Evolutionary conservation across 495 filamentous ascomycete genomes (phyloP).

Genomic region (Xylaria flabelliformis): DNA sequence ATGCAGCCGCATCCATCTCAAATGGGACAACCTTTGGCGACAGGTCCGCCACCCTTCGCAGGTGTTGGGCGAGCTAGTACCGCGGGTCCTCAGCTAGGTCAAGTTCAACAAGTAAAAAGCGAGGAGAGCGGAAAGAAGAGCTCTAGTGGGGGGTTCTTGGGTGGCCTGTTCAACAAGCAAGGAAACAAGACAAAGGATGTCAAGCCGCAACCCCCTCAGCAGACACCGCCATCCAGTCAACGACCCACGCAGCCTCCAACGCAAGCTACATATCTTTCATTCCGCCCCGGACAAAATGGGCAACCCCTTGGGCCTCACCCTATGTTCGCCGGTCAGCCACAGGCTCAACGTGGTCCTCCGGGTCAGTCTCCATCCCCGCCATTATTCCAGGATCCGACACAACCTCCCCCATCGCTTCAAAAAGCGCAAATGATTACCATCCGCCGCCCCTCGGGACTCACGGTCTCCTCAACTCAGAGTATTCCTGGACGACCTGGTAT

Average conservation of each 20-base stretch:
- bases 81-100: conserved; percentile 27
- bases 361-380: conserved; percentile 28
- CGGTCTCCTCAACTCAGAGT: conserved; percentile 34
- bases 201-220: conserved; percentile 32
- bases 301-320: conserved; percentile 34
- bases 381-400: conserved; percentile 13
- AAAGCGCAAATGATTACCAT: conserved; percentile 36
- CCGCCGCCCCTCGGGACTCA: conserved; percentile 39
- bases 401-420: conserved; percentile 31
- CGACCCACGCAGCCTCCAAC: conserved; percentile 29
- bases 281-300: conserved; percentile 36
- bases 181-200: conserved; percentile 33
- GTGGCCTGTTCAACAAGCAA: conserved; percentile 39
- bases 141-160: conserved; percentile 33
- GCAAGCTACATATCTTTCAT: conserved; percentile 27
- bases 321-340: conserved; percentile 35
- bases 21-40: background rate
- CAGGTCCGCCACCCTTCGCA: conserved; percentile 1
- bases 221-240: conserved; percentile 23
- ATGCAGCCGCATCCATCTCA: conserved; percentile 11
- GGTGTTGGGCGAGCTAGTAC: conserved; percentile 29
- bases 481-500: conserved; percentile 24
- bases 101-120: conserved; percentile 27
- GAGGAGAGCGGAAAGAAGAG: conserved; percentile 39
- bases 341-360: conserved; percentile 24